phyloP scores from a whole-genome alignment of 768 basidiomycete genomes.

The Crepidotus variabilis region DNA sequence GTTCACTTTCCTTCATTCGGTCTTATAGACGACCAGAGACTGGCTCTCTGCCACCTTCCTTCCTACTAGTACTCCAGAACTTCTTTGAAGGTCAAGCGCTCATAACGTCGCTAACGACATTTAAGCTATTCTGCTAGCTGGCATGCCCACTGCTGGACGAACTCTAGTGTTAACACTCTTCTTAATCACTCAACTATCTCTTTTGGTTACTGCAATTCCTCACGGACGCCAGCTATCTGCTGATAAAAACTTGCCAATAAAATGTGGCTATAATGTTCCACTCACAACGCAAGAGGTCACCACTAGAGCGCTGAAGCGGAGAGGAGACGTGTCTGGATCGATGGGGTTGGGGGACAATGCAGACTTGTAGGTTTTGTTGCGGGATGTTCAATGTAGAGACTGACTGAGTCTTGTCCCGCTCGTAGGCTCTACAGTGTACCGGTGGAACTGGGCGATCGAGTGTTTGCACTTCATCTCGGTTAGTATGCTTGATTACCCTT shows the following conservation, averaged over 20 bases:
- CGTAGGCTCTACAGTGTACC: constrained; percentile 32
- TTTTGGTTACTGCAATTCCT: neutral
- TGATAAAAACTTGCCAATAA: neutral
- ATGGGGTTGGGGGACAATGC: constrained; percentile 33
- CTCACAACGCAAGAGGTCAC: constrained; percentile 15
- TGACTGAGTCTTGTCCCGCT: neutral
- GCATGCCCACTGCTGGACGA: neutral
- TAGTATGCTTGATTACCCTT: neutral
- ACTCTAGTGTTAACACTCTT: neutral
- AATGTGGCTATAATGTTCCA: constrained; percentile 1
- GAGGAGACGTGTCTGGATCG: constrained; percentile 27
- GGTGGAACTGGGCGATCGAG: constrained; percentile 26
- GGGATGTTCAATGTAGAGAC: neutral
- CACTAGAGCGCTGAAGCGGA: constrained; percentile 12
- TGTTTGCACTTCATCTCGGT: constrained; percentile 28
- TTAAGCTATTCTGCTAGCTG: neutral
- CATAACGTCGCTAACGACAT: too few relatives aligned
- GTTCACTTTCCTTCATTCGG: neutral
- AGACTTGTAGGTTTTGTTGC: constrained; percentile 26
- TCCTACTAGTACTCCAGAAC: too few relatives aligned
- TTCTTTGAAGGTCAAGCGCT: too few relatives aligned
- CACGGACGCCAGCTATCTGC: neutral
- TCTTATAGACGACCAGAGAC: neutral
- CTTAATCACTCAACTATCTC: neutral
- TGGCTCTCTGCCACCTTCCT: neutral